These are phyloP conservation scores for Penicillium sp. DNA, from an alignment of 2,329 filamentous ascomycete species.

Conservation along the genomic window DNA sequence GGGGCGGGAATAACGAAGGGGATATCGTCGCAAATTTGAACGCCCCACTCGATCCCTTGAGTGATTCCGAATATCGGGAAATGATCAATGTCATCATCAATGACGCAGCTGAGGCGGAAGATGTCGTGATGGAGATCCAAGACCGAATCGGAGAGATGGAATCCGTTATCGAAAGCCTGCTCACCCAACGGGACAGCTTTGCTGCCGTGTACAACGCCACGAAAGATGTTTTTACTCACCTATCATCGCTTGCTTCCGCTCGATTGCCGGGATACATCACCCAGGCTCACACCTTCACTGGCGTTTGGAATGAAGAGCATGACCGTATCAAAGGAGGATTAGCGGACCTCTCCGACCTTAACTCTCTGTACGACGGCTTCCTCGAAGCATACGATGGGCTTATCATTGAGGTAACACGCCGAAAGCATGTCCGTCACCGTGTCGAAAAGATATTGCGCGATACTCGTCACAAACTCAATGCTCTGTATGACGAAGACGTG, in stretches of 20 bases:
- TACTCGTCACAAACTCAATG: constrained; percentile 76
- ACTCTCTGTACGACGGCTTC: constrained; percentile 87
- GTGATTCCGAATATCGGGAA: constrained; percentile 75
- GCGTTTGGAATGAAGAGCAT: constrained; percentile 75
- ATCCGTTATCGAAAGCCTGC: constrained; percentile 66
- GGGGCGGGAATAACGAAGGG: constrained; percentile 38
- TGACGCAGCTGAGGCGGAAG: constrained; percentile 63
- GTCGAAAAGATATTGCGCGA: constrained; percentile 77
- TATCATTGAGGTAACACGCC: constrained; percentile 79
- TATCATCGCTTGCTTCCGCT: constrained; percentile 68
- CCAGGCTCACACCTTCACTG: constrained; percentile 53
- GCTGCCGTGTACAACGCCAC: constrained; percentile 62
- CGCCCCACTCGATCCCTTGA: constrained; percentile 70
- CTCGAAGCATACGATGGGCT: constrained; percentile 81
- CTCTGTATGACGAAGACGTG: constrained; percentile 74
- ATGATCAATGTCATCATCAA: constrained; percentile 77
- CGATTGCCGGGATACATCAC: constrained; percentile 62
- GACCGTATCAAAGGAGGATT: constrained; percentile 71
- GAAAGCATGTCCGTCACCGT: constrained; percentile 73
- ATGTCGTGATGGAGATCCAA: constrained; percentile 70
- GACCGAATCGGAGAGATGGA: constrained; percentile 81
- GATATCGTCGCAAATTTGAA: constrained; percentile 40
- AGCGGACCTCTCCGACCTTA: constrained; percentile 75
- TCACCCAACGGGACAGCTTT: constrained; percentile 65
- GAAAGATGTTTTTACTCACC: constrained; percentile 65